phyloP scores from a whole-genome alignment of 495 filamentous ascomycete species.

The Cenococcum geophilum region DNA sequence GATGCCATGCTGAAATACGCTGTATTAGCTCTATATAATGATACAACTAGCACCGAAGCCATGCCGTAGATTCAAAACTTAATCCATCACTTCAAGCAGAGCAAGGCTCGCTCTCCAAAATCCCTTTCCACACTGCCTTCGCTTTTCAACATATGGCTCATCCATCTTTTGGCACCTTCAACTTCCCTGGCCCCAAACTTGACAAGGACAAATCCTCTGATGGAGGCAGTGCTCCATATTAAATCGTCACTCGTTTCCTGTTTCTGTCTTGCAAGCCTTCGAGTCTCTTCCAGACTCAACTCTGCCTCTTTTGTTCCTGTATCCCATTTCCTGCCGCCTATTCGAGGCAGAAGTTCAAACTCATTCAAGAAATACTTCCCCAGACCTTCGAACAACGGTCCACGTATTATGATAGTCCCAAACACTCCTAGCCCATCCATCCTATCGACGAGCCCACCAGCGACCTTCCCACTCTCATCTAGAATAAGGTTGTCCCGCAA shows the following conservation, averaged over 20 bases:
- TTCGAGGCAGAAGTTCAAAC: slow-evolving; percentile 68
- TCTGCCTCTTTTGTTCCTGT: slow-evolving; percentile 39
- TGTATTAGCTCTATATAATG: not conserved
- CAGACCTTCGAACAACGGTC: slow-evolving; percentile 60
- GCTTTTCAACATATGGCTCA: slow-evolving; percentile 50
- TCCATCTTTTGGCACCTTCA: slow-evolving; percentile 57
- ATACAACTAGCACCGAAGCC: too few relatives aligned
- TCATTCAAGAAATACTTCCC: slow-evolving; percentile 66
- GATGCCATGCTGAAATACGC: not conserved
- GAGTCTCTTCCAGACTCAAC: slow-evolving; percentile 37
- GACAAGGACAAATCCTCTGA: slow-evolving; percentile 78
- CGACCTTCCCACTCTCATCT: slow-evolving; percentile 42
- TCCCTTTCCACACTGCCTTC: slow-evolving; percentile 53
- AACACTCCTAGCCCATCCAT: slow-evolving; percentile 65
- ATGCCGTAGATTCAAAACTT: too few relatives aligned
- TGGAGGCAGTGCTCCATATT: slow-evolving; percentile 79
- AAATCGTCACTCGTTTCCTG: slow-evolving; percentile 55
- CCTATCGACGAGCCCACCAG: slow-evolving; percentile 43
- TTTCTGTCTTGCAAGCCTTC: slow-evolving; percentile 37
- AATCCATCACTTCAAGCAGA: slow-evolving; percentile 45
- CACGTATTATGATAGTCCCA: slow-evolving; percentile 77
- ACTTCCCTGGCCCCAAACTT: slow-evolving; percentile 69
- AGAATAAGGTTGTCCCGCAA: slow-evolving; percentile 78
- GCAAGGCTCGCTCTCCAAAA: slow-evolving; percentile 59
- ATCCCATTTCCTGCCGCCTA: slow-evolving; percentile 77